Evolutionary conservation across 164 flowering plant genomes (phyloP).

Genomic region (Cinnamomum chago): DNA sequence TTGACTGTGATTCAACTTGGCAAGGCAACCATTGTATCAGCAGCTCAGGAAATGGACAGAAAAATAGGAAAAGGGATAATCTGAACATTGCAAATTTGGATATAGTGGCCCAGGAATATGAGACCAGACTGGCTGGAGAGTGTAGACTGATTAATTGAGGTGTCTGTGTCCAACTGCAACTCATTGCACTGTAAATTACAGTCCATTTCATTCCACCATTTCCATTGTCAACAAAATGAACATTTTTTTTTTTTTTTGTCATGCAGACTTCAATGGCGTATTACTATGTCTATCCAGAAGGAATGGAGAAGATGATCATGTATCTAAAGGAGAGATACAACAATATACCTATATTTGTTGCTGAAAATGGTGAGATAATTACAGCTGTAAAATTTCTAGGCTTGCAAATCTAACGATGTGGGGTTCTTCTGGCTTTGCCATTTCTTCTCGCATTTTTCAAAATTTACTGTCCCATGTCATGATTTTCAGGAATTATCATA

Average conservation of each 20-base stretch:
- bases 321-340: slow-evolving; percentile 18
- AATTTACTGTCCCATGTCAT: too few species aligned
- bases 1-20: neutral
- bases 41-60: neutral
- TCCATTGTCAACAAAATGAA: neutral
- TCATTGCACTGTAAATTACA: neutral
- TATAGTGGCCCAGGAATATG: neutral
- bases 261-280: slow-evolving; percentile 10
- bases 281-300: slow-evolving; percentile 15
- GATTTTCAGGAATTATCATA: too few species aligned
- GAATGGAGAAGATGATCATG: slow-evolving; percentile 15
- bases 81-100: neutral
- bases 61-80: neutral
- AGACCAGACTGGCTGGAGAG: neutral
- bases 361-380: slow-evolving; percentile 6
- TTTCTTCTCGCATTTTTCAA: too few species aligned
- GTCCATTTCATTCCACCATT: neutral
- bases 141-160: neutral
- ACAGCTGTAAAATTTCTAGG: neutral
- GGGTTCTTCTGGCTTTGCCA: too few species aligned
- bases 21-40: neutral
- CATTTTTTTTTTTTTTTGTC: neutral
- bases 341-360: slow-evolving; percentile 15
- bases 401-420: neutral
- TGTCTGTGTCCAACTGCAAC: neutral